Percentiles rank a stretch among this genome's conserved stretches.
Conservation (phyloP, 148 eudicot species). For the Fagopyrum homotropicum region DNA sequence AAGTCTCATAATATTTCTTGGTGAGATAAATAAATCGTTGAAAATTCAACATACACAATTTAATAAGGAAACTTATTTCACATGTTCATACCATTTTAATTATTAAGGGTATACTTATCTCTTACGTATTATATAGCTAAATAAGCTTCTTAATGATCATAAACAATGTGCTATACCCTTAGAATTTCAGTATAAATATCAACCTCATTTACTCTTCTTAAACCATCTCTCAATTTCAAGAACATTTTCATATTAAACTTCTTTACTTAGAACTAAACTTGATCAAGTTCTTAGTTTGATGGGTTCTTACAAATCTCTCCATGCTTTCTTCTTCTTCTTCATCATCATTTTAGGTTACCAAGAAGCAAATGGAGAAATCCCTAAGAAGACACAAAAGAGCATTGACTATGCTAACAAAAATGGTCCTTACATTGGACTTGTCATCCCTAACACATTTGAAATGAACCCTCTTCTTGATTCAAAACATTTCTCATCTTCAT, state of each 20-base stretch:
- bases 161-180: not conserved
- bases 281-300: not conserved
- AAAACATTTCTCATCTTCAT: not conserved
- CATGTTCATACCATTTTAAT: not conserved
- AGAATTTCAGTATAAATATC: not conserved
- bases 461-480: conserved; percentile 9
- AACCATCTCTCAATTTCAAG: not conserved
- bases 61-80: not conserved
- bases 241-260: too few species aligned
- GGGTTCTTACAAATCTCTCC: not conserved
- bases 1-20: not conserved
- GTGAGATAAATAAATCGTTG: not conserved
- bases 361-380: conserved; percentile 1
- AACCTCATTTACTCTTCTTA: not conserved
- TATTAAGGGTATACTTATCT: not conserved
- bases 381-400: not conserved
- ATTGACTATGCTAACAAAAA: not conserved
- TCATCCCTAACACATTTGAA: conserved; percentile 6
- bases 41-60: not conserved
- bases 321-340: not conserved
- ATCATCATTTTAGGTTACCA: not conserved
- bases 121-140: not conserved
- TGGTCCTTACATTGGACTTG: not conserved
- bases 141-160: not conserved
- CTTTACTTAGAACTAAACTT: not conserved